Percentiles rank a stretch among this genome's conserved stretches.
Evolutionary conservation across 257 asterid species (phyloP).

Genomic region (Hygrophila difformis): DNA sequence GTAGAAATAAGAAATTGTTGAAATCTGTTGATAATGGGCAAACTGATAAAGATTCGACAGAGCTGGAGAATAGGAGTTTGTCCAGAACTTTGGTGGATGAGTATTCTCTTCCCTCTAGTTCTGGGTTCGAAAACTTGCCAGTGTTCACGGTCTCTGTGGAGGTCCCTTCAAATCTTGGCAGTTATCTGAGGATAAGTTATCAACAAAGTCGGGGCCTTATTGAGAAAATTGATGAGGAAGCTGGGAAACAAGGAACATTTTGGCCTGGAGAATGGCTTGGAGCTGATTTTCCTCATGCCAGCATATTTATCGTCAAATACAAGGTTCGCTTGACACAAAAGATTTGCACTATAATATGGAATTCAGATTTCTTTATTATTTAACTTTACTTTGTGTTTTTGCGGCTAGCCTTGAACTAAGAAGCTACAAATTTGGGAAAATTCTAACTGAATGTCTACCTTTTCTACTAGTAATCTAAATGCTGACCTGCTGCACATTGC

Average conservation of each 20-base stretch:
- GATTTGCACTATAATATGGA: neutral
- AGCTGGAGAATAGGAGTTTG: slow-evolving; percentile 22
- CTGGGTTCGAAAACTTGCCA: slow-evolving; percentile 41
- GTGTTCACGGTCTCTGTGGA: slow-evolving; percentile 93
- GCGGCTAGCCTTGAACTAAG: neutral
- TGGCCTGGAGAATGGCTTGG: slow-evolving; percentile 99
- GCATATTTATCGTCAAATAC: slow-evolving; percentile 84
- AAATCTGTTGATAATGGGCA: slow-evolving; percentile 25
- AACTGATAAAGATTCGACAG: slow-evolving; percentile 31
- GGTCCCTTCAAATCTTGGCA: slow-evolving; percentile 99
- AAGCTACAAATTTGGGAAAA: slow-evolving; percentile 5
- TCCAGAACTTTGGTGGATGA: slow-evolving; percentile 25
- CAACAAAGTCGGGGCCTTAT: slow-evolving; percentile 98
- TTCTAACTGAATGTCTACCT: neutral
- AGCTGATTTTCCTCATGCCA: slow-evolving; percentile 90
- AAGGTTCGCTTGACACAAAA: slow-evolving; percentile 43
- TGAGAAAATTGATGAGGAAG: slow-evolving; percentile 98
- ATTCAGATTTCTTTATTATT: slow-evolving; percentile 11
- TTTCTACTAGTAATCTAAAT: slow-evolving; percentile 12
- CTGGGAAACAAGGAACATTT: slow-evolving; percentile 92
- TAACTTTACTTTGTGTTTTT: neutral
- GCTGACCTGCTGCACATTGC: slow-evolving; percentile 26
- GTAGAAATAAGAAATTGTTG: slow-evolving; percentile 30
- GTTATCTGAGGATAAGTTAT: slow-evolving; percentile 89
- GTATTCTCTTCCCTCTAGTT: slow-evolving; percentile 26